Evolutionary conservation across 345 rosid genomes (phyloP).

Genomic region (Triadica sebifera): DNA sequence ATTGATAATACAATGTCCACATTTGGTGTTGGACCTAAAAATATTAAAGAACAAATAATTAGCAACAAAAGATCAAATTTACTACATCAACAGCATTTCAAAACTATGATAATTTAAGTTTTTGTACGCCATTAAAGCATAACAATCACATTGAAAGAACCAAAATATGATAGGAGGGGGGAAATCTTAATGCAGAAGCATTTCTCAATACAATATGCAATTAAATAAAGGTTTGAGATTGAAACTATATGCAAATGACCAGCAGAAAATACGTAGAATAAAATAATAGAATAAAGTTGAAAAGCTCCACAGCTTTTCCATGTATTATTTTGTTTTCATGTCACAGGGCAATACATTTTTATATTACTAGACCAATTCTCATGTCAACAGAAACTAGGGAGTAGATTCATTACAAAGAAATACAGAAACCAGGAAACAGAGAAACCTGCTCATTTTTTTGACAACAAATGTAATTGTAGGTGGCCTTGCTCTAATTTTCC

Average conservation of each 20-base stretch:
- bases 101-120: not conserved
- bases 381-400: not conserved
- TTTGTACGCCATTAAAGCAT: not conserved
- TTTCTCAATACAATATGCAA: not conserved
- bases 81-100: not conserved
- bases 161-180: not conserved
- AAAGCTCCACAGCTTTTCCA: slow-evolving; percentile 2
- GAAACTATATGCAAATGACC: not conserved
- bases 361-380: not conserved
- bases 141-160: not conserved
- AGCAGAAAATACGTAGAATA: not conserved
- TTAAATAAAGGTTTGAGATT: slow-evolving; percentile 1
- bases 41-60: not conserved
- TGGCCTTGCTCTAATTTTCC: slow-evolving; percentile 1
- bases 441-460: not conserved
- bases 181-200: not conserved
- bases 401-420: not conserved
- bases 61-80: slow-evolving; percentile 1
- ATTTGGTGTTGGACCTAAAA: slow-evolving; percentile 72
- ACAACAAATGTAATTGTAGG: not conserved
- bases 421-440: not conserved
- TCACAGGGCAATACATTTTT: not conserved
- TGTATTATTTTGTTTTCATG: not conserved
- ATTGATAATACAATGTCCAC: slow-evolving; percentile 81
- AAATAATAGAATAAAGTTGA: not conserved